These are phyloP conservation scores for Begonia peltatifolia DNA, from an alignment of 306 rosid genomes.

Conservation along the genomic window DNA sequence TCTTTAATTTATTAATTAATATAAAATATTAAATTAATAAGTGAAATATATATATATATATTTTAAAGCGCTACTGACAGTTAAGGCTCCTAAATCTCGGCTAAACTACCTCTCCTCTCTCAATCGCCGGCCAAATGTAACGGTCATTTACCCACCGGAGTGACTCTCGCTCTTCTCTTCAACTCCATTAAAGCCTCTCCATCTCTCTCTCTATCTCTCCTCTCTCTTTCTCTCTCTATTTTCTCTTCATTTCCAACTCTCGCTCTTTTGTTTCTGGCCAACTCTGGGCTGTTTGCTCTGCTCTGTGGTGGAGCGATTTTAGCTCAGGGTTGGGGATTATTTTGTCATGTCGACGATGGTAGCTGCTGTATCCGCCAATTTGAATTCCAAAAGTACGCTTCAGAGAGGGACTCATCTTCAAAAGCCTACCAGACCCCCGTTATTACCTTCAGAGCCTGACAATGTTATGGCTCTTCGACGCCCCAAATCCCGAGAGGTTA, in stretches of 20 bases:
- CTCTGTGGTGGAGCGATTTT: neutral
- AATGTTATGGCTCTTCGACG: conserved; percentile 50
- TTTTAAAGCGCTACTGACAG: conserved; percentile 16
- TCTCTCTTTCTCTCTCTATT: too few species aligned
- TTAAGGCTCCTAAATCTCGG: conserved; percentile 37
- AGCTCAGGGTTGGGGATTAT: conserved; percentile 16
- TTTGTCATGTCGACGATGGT: conserved; percentile 33
- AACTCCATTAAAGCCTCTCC: neutral
- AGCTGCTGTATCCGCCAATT: conserved; percentile 51
- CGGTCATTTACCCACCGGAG: conserved; percentile 9
- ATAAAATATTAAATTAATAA: too few species aligned
- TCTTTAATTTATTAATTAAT: too few species aligned
- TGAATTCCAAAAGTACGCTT: conserved; percentile 31
- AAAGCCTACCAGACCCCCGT: conserved; percentile 48
- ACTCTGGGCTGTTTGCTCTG: conserved; percentile 3
- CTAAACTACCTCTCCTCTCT: conserved; percentile 3
- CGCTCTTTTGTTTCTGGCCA: neutral
- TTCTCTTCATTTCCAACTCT: too few species aligned
- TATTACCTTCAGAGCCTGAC: conserved; percentile 69
- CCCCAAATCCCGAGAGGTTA: conserved; percentile 52
- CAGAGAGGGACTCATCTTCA: conserved; percentile 29
- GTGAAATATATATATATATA: too few species aligned
- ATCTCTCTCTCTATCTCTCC: neutral
- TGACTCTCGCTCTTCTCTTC: neutral
- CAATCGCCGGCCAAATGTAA: conserved; percentile 14